Base-by-base conservation (phyloP, 2,329 filamentous ascomycete species). In the Exophiala viscosa region DNA sequence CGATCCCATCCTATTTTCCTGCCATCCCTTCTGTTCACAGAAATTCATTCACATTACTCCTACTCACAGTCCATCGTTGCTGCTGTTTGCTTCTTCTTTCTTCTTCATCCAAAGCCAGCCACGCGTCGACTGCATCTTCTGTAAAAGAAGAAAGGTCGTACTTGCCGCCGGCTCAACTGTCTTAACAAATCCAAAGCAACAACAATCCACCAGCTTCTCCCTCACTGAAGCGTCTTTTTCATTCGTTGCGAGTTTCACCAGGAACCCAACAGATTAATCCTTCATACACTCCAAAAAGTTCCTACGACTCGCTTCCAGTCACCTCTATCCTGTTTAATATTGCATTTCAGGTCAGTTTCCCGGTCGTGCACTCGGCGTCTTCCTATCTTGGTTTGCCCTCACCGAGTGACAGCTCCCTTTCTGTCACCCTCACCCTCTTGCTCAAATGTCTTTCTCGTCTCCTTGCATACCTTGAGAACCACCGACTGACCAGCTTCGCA, bases 41-140 rank as follows among this genome's bases (percentile, higher is more conserved):
- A 42, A 23, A 58, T 59, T 66, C 65, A 62, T 65, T 65, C 59
- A 52, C 65, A 58, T 57, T 57, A 59, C 58, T 45, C 52, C 59
- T 34, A 47, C 18, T 20, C 33, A 45, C 61, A 62, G 58, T 60
- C 61, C 64, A 60, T 60, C 52, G 60, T 57, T 69, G 66, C 64
- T 70, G 68, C 66, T 70, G 69, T 65, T 70, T 68, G 58, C 60
- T 46, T 52, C 57, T 59, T 54, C 52, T 58, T 60, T 60, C 60
- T 62, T 60, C 57, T 53, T 57, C 57, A 56, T 60, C 50, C 50
- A 61, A 61, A 65, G 50, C 63, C 58, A 64, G 61, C 60, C 54
- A 62, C 60, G 56, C 48, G 51, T 62, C 46, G 53, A 55, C 43
- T 48, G 54, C 58, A 59, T 55, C 48, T 31, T 53, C 40, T 44